Conservation (phyloP, 352 stramenopile genomes). For the Globisporangium abappressorium region DNA sequence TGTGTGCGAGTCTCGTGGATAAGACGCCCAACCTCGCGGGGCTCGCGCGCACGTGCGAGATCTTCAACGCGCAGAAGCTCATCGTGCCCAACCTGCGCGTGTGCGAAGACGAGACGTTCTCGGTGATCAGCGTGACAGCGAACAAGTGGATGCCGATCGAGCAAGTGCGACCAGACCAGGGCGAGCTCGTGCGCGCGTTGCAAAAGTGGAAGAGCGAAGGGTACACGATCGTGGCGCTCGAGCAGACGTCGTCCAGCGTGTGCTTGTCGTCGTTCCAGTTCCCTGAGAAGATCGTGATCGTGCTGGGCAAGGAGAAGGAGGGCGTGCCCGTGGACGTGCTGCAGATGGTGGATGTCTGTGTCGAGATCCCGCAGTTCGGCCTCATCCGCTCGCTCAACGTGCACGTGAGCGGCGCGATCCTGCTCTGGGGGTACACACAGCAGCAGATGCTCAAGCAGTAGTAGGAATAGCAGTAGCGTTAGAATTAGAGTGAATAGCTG, state of each 20-base stretch:
- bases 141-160: constrained; percentile 95
- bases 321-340: constrained; percentile 95
- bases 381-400: constrained; percentile 97
- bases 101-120: constrained; percentile 87
- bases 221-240: constrained; percentile 92
- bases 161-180: constrained; percentile 66
- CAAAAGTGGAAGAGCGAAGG: constrained; percentile 79
- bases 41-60: constrained; percentile 93
- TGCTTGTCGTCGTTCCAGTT: constrained; percentile 85
- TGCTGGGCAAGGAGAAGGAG: constrained; percentile 97
- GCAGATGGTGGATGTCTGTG: constrained; percentile 93
- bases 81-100: constrained; percentile 87
- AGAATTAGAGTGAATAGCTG: background rate
- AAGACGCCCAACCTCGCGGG: constrained; percentile 95
- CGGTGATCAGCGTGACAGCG: constrained; percentile 90
- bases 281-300: constrained; percentile 89
- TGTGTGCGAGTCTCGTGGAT: constrained; percentile 90
- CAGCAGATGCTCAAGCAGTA: constrained; percentile 53
- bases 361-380: constrained; percentile 97
- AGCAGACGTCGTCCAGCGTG: constrained; percentile 92
- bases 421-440: constrained; percentile 96
- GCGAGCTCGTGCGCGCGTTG: constrained; percentile 34
- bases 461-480: background rate
- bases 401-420: constrained; percentile 94
- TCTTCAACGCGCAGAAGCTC: constrained; percentile 91